Evolutionary conservation across 1,284 basidiomycete genomes (phyloP).

Genomic region (Lignosus rhinocerotis): DNA sequence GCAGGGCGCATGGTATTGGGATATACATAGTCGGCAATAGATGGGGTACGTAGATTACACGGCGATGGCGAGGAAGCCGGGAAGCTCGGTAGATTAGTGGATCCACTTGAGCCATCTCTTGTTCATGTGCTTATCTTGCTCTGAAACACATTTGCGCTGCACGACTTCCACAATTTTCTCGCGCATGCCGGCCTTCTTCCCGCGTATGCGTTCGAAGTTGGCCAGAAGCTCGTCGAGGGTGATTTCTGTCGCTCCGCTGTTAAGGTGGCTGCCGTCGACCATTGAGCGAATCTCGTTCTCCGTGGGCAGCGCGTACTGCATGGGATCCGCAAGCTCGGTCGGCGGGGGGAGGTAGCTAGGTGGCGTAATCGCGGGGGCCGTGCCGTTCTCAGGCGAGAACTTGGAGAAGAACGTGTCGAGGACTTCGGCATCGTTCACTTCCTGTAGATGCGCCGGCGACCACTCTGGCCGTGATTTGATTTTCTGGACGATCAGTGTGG

Average conservation of each 20-base stretch:
- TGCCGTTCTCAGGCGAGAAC: constrained; percentile 31
- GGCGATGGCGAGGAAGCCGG: background rate
- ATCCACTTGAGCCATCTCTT: constrained; percentile 61
- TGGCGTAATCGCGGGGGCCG: constrained; percentile 50
- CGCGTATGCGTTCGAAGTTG: constrained; percentile 47
- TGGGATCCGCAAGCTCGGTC: constrained; percentile 40
- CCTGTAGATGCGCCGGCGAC: constrained; percentile 60
- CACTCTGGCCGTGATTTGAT: constrained; percentile 56
- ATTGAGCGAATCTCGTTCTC: constrained; percentile 65
- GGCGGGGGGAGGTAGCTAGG: constrained; percentile 36
- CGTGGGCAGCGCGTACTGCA: constrained; percentile 64
- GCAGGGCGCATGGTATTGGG: constrained; percentile 2
- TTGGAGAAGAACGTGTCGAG: constrained; percentile 60
- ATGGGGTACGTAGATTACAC: background rate
- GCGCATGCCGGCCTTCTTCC: constrained; percentile 67
- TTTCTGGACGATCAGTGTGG: constrained; percentile 73
- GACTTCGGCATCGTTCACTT: constrained; percentile 55
- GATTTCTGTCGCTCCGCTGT: constrained; percentile 59
- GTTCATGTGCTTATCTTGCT: constrained; percentile 54
- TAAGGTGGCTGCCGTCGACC: constrained; percentile 57
- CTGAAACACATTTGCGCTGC: constrained; percentile 56
- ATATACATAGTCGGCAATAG: background rate
- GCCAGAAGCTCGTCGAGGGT: constrained; percentile 61
- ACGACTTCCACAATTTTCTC: constrained; percentile 78
- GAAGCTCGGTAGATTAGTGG: constrained; percentile 30